Base-by-base conservation (phyloP, 2,329 filamentous ascomycete species). In the Trichoderma guizhouense region DNA sequence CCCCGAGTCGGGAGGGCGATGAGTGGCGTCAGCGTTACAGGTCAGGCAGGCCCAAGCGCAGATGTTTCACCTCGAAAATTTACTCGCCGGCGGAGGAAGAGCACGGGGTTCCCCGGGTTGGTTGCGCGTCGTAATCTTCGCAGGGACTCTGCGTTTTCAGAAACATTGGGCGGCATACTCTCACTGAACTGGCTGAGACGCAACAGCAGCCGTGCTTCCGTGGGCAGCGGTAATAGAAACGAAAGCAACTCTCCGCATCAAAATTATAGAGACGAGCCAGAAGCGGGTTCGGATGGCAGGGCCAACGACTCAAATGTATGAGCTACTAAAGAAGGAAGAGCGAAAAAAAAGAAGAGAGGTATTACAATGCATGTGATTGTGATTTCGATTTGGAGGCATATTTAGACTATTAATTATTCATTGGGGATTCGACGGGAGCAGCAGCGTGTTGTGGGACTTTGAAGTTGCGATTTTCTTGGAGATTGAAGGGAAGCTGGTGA, bases 31-130 rank as follows among this genome's bases (percentile, higher is more conserved):
- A 69, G 69, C 18, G 21, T 75, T 8, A 72, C 72, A 4, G 79
- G 75, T 24, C 80, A 81, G 28, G 73, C 78, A 3, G 76, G 77
- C 5, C 75, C 77, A 7, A 79, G 79, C 72, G 77, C 75, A 36
- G 79, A 81, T n/a, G 74, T 77, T 5, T 75, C 76, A 5, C 76
- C 77, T 58, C 78, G 76, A 74, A 79, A 73, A 77, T 76, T 81
- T 77, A 73, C 75, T 14, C 83, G 86, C 15, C 81, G 85, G 34
- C 81, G 89, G 57, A 82, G 89, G 74, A 88, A 86, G 75, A 90
- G 88, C 18, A 90, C 87, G 0, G 89, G 89, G 0, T 91, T 91
- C 73, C 88, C 88, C 0, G 88, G 89, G 0, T 89, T 91, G 70
- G 87, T 85, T 6, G 88, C 89, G 7, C 83, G 88, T 51, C 82